These are phyloP conservation scores for Aspergillaceae sp. DNA, from an alignment of 2,329 filamentous ascomycete genomes.

Conservation along the genomic window DNA sequence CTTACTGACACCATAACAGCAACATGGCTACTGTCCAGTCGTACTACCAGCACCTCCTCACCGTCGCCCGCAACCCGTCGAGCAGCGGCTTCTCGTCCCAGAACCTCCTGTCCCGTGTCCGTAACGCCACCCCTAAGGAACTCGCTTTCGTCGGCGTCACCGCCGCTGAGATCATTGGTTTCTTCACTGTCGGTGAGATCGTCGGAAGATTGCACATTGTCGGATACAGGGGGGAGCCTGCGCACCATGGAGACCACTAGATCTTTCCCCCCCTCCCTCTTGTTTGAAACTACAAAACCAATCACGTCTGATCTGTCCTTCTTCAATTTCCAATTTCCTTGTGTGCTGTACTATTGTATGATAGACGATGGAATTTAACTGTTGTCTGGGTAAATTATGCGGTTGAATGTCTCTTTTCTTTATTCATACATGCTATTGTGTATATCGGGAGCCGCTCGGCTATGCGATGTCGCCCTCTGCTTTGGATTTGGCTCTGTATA, in stretches of 20 bases:
- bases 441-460: too few relatives aligned
- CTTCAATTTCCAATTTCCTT: constrained; percentile 25
- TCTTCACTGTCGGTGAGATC: constrained; percentile 98
- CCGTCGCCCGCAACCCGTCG: constrained; percentile 61
- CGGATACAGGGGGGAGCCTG: constrained; percentile 70
- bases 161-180: constrained; percentile 78
- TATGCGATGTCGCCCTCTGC: too few relatives aligned
- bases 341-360: constrained; percentile 36
- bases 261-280: neutral
- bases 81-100: constrained; percentile 49
- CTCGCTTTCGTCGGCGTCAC: constrained; percentile 67
- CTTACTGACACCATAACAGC: constrained; percentile 38
- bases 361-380: constrained; percentile 41
- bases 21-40: constrained; percentile 72
- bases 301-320: constrained; percentile 19
- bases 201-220: constrained; percentile 91
- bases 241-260: constrained; percentile 30
- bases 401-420: constrained; percentile 4
- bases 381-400: constrained; percentile 29
- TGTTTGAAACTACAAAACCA: constrained; percentile 10
- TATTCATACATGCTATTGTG: too few relatives aligned
- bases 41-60: constrained; percentile 70
- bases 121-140: constrained; percentile 64
- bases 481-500: neutral
- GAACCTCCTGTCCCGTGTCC: constrained; percentile 49